phyloP scores from a whole-genome alignment of 495 filamentous ascomycete species.

The Clavariopsis aquatica region DNA sequence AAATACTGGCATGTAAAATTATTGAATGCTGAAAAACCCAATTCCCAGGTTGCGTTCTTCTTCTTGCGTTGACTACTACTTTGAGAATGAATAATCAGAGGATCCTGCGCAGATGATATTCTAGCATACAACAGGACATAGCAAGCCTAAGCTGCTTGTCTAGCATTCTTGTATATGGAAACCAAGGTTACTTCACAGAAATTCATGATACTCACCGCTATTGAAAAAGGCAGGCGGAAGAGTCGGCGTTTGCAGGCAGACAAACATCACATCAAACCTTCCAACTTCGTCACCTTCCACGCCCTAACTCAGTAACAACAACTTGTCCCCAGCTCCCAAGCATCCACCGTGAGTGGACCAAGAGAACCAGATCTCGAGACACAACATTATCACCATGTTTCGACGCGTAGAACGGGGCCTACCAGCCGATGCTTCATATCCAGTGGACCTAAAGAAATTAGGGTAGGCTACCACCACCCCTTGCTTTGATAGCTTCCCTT shows the following conservation, averaged over 20 bases:
- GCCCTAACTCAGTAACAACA: background rate
- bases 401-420: constrained; percentile 62
- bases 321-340: background rate
- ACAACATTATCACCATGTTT: constrained; percentile 59
- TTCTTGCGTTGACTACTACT: background rate
- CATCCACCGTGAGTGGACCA: background rate
- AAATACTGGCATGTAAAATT: constrained; percentile 11
- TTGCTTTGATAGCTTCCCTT: too few species aligned
- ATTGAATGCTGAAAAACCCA: background rate
- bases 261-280: background rate
- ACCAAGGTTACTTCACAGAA: background rate
- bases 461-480: constrained; percentile 55
- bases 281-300: background rate
- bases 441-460: constrained; percentile 61
- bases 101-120: background rate
- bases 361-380: background rate
- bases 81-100: background rate
- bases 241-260: background rate
- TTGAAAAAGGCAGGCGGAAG: background rate
- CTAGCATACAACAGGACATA: background rate
- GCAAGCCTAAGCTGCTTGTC: too few species aligned
- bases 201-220: background rate
- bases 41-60: background rate
- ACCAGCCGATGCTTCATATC: constrained; percentile 68
- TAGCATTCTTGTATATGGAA: too few species aligned